Evolutionary conservation across 129 eudicot genomes (phyloP).

Genomic region (Flaveria bidentis): DNA sequence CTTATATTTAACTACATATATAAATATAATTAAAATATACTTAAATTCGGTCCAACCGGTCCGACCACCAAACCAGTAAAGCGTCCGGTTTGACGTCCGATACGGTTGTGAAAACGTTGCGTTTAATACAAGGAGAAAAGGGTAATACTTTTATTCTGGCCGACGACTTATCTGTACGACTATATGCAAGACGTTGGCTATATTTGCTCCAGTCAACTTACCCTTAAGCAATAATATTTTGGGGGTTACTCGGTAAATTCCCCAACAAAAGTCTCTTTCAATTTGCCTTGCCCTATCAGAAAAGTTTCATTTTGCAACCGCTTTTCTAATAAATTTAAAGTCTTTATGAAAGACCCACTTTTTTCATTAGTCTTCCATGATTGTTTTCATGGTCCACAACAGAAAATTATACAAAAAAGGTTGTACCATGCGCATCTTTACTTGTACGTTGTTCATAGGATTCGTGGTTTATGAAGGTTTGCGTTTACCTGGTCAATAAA

Average conservation of each 20-base stretch:
- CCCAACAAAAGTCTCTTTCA: not conserved
- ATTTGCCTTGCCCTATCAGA: slow-evolving; percentile 9
- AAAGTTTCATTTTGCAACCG: not conserved
- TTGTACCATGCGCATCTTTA: slow-evolving; percentile 14
- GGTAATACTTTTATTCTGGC: not conserved
- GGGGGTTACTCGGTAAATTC: slow-evolving; percentile 1
- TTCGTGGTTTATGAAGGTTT: not conserved
- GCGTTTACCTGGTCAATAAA: not conserved
- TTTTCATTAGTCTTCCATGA: slow-evolving; percentile 14
- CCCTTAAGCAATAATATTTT: not conserved
- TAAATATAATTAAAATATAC: no score
- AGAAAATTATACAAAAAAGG: not conserved
- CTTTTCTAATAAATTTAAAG: not conserved
- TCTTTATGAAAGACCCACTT: slow-evolving; percentile 5
- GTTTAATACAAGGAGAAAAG: no score
- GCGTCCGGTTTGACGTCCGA: no score
- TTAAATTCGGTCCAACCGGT: no score
- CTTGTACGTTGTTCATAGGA: not conserved
- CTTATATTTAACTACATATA: no score
- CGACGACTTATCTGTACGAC: not conserved
- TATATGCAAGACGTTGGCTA: not conserved
- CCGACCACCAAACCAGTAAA: no score
- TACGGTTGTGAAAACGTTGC: no score
- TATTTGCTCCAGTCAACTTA: not conserved
- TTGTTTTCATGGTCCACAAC: slow-evolving; percentile 14